phyloP scores from a whole-genome alignment of 2,329 filamentous ascomycete species.

The Ophiostoma piceae region DNA sequence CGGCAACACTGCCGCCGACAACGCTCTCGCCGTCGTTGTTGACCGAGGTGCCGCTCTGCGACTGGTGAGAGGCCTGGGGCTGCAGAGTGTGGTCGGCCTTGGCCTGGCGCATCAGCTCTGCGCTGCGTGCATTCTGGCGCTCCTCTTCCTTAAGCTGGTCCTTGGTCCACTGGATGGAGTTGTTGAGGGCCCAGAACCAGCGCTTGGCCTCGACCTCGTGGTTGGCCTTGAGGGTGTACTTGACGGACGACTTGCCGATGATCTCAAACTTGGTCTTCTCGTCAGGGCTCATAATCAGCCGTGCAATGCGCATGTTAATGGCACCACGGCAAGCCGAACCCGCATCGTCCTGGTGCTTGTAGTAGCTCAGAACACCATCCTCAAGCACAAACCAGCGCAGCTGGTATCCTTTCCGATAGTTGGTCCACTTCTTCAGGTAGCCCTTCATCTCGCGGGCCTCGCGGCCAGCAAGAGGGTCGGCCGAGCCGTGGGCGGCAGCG shows the following conservation, averaged over 20 bases:
- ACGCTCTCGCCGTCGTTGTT: conserved; percentile 45
- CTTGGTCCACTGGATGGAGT: conserved; percentile 97
- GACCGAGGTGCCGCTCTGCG: conserved; percentile 41
- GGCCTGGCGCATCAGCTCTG: conserved; percentile 70
- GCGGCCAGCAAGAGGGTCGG: conserved; percentile 63
- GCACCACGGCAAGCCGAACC: conserved; percentile 93
- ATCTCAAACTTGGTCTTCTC: conserved; percentile 99
- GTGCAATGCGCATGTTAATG: conserved; percentile 97
- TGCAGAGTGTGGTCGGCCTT: conserved; percentile 46
- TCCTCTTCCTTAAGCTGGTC: conserved; percentile 93
- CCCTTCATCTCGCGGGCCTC: conserved; percentile 97
- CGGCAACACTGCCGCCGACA: conserved; percentile 46
- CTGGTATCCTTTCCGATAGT: conserved; percentile 96
- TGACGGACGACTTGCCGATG: conserved; percentile 95
- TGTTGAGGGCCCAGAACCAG: conserved; percentile 99
- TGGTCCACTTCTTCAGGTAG: conserved; percentile 99
- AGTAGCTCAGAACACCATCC: conserved; percentile 95
- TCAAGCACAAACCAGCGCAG: conserved; percentile 96
- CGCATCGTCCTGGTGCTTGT: conserved; percentile 97
- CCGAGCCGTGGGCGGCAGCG: background rate
- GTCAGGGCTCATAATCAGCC: conserved; percentile 89
- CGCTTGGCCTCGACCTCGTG: conserved; percentile 97
- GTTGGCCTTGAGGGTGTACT: conserved; percentile 96
- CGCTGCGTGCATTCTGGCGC: conserved; percentile 65
- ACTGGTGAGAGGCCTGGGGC: conserved; percentile 31